phyloP scores from a whole-genome alignment of 805 yeast species.

The Maudiozyma serrabonitensis region DNA sequence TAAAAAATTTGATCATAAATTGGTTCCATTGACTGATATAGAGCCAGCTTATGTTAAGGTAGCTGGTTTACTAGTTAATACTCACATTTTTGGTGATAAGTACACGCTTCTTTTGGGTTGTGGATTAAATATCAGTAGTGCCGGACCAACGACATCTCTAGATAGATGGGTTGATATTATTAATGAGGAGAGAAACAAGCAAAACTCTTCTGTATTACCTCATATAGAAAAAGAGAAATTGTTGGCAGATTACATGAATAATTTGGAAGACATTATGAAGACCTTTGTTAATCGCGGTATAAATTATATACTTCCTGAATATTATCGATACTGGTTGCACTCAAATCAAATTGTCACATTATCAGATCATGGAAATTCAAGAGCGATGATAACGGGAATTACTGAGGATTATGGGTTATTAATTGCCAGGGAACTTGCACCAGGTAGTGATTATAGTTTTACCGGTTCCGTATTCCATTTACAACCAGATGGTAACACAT shows the following conservation, averaged over 20 bases:
- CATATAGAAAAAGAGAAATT: conserved; percentile 35
- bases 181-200: conserved; percentile 39
- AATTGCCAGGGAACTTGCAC: conserved; percentile 57
- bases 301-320: conserved; percentile 51
- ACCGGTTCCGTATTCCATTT: conserved; percentile 55
- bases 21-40: conserved; percentile 37
- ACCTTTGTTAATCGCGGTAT: conserved; percentile 60
- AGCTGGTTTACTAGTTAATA: conserved; percentile 77
- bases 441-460: conserved; percentile 29
- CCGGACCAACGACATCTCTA: conserved; percentile 88
- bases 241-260: conserved; percentile 53
- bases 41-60: conserved; percentile 67
- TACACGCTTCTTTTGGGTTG: conserved; percentile 73
- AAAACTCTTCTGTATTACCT: conserved; percentile 25
- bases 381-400: conserved; percentile 70
- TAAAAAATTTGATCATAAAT: conserved; percentile 20
- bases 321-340: conserved; percentile 85
- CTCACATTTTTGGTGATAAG: conserved; percentile 50
- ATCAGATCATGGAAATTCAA: conserved; percentile 40
- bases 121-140: conserved; percentile 75
- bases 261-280: conserved; percentile 52
- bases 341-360: conserved; percentile 60
- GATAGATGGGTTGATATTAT: conserved; percentile 56
- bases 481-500: conserved; percentile 96
- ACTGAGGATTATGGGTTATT: conserved; percentile 78